phyloP scores from a whole-genome alignment of 2,329 filamentous ascomycete species.

The Aspergillus sp. region DNA sequence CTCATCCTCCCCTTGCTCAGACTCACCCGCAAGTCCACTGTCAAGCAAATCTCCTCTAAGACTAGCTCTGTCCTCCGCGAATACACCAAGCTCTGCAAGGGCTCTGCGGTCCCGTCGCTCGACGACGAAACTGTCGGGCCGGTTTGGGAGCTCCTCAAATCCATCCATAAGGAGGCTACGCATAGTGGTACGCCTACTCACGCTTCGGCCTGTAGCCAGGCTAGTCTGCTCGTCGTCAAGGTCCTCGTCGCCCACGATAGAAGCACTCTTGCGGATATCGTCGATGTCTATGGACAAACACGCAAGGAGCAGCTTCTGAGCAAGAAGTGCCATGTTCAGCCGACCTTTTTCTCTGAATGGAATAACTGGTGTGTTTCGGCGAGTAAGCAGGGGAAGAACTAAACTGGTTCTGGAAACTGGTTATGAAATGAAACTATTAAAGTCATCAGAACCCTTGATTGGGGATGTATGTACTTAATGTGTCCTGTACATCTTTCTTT shows the following conservation, averaged over 20 bases:
- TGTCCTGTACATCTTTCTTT: too few species aligned
- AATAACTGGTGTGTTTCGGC: slow-evolving; percentile 61
- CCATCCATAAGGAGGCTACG: slow-evolving; percentile 63
- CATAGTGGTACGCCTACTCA: slow-evolving; percentile 60
- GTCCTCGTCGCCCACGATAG: slow-evolving; percentile 44
- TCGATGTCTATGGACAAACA: slow-evolving; percentile 61
- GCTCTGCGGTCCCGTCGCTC: slow-evolving; percentile 41
- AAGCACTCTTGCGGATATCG: slow-evolving; percentile 50
- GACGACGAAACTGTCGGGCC: slow-evolving; percentile 33
- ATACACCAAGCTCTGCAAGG: slow-evolving; percentile 63
- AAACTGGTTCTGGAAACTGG: background rate
- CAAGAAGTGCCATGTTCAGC: slow-evolving; percentile 57
- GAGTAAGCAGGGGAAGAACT: slow-evolving; percentile 38
- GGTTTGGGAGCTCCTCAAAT: slow-evolving; percentile 55
- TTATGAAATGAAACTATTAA: too few species aligned
- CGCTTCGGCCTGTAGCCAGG: slow-evolving; percentile 65
- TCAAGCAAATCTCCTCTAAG: slow-evolving; percentile 70
- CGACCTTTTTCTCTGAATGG: slow-evolving; percentile 67
- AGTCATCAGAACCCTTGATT: too few species aligned
- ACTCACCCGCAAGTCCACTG: slow-evolving; percentile 70
- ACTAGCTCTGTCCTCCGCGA: slow-evolving; percentile 67
- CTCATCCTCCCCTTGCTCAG: slow-evolving; percentile 72
- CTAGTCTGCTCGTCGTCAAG: slow-evolving; percentile 42
- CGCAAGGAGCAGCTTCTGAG: slow-evolving; percentile 55
- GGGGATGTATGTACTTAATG: too few species aligned